Evolutionary conservation across 2,329 filamentous ascomycete species (phyloP), one percentile per base, ranked within the genome.

Genomic region (Trichoderma aggressivum): DNA sequence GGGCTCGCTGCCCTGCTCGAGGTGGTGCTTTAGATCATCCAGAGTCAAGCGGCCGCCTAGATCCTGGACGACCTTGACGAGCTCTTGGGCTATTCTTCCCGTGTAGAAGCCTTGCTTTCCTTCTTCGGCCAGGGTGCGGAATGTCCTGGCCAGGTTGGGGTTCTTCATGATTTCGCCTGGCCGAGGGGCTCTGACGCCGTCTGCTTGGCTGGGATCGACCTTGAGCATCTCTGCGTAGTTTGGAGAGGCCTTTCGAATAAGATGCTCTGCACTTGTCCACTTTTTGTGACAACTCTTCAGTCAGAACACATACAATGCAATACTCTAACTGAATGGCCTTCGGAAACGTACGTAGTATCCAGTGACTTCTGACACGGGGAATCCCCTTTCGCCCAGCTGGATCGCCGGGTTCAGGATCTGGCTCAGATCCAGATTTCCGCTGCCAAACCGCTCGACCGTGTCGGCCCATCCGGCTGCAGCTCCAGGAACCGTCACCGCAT

Each of bases 391-490:
- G 6, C 90, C 96, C 43, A 98, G 83, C 77, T 91, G 89, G 73
- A 97, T 94, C 0, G 94, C 96, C 0, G 96, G 95, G 6, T 84
- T 86, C 12, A 99, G 84, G 71, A 98, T 90, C 77, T 97, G 89
- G 75, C 89, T 88, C 82, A 98, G 76, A 10, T 85, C 89, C 16
- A 98, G 76, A 78, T 92, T 97, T 3, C 94, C 93, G 79, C 94
- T 98, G 18, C 96, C 96, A 78, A 98, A 97, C 68, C 89, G 89
- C 81, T 94, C 91, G 1, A 98, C 86, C 0, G 92, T 91, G 80
- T 99, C 96, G 28, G 93, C 90, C 96, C 96, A 99, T 1, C 95
- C 96, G 0, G 94, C 96, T 0, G 96, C 89, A 2, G 96, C 94
- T 7, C 96, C 96, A 0, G 96, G 96, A 0, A 96, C 91, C 1